Conservation (phyloP, 345 rosid species). For the Camelina neglecta region DNA sequence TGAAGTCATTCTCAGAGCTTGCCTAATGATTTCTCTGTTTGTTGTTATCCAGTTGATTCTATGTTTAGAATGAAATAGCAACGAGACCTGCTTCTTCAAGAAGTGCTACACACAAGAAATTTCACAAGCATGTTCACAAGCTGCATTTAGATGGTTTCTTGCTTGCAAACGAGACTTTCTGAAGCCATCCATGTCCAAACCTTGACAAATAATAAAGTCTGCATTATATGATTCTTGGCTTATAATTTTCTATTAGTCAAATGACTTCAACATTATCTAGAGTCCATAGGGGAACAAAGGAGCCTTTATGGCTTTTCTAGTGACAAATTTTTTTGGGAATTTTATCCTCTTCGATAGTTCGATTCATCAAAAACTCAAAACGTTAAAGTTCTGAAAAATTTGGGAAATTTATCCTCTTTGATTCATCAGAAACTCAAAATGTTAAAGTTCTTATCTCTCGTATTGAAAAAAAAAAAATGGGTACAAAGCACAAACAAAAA, state of each 20-base stretch:
- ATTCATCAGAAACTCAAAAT: slow-evolving; percentile 28
- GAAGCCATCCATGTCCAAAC: not conserved
- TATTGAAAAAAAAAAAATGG: not conserved
- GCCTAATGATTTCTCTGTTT: not conserved
- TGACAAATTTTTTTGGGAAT: not conserved
- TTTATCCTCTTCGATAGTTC: not conserved
- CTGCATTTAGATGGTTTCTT: slow-evolving; percentile 7
- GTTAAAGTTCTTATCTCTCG: not conserved
- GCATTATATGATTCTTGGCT: not conserved
- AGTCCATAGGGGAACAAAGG: too few relatives aligned
- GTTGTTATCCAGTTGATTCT: slow-evolving; percentile 23
- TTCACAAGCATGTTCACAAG: not conserved
- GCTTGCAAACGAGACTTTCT: slow-evolving; percentile 1
- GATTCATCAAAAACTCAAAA: slow-evolving; percentile 33
- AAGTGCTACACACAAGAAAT: not conserved
- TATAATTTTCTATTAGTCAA: not conserved
- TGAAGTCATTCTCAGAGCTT: not conserved
- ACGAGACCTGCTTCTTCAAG: not conserved
- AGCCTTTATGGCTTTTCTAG: not conserved
- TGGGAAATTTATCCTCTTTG: not conserved
- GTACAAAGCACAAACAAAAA: slow-evolving; percentile 32
- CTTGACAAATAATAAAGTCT: slow-evolving; percentile 22
- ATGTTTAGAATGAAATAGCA: slow-evolving; percentile 15
- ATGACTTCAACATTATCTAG: not conserved
- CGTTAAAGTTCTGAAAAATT: not conserved